Percentiles rank a stretch among this genome's conserved stretches.
Conservation (phyloP, 805 yeast genomes). For the baker's yeast (Saccharomyces cerevisiae) region DNA sequence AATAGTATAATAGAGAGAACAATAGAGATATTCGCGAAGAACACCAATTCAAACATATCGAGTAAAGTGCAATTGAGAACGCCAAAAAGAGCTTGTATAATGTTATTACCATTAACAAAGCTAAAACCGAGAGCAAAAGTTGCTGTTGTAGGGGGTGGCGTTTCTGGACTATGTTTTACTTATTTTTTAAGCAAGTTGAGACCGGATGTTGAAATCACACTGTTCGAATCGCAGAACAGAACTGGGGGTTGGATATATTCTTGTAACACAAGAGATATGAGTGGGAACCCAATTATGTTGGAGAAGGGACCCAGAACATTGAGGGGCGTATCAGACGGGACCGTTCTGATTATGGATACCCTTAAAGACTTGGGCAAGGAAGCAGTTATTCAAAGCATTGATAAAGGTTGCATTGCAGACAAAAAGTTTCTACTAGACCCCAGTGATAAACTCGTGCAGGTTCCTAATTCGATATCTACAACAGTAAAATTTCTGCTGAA, state of each 20-base stretch:
- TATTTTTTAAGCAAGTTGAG: constrained; percentile 61
- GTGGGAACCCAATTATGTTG: constrained; percentile 24
- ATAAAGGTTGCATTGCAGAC: constrained; percentile 53
- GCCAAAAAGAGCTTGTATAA: neutral
- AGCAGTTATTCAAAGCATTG: constrained; percentile 51
- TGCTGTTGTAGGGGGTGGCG: constrained; percentile 80
- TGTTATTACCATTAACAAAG: constrained; percentile 15
- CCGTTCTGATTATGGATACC: constrained; percentile 57
- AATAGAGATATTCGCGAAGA: neutral
- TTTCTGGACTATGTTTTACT: constrained; percentile 72
- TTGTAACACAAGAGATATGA: constrained; percentile 30
- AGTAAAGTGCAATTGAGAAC: neutral
- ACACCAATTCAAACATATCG: neutral
- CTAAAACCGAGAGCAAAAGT: constrained; percentile 35
- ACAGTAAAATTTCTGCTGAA: constrained; percentile 31
- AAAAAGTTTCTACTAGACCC: constrained; percentile 54
- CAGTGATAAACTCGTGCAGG: constrained; percentile 42
- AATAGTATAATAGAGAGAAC: neutral
- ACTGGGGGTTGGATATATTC: constrained; percentile 80
- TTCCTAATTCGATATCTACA: constrained; percentile 39
- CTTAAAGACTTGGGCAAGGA: constrained; percentile 39
- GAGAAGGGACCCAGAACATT: constrained; percentile 92
- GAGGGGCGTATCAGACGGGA: constrained; percentile 75
- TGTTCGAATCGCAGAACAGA: constrained; percentile 48
- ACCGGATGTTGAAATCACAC: constrained; percentile 61